These are phyloP conservation scores for Flaveria robusta DNA, from an alignment of 129 eudicot genomes.

Conservation along the genomic window DNA sequence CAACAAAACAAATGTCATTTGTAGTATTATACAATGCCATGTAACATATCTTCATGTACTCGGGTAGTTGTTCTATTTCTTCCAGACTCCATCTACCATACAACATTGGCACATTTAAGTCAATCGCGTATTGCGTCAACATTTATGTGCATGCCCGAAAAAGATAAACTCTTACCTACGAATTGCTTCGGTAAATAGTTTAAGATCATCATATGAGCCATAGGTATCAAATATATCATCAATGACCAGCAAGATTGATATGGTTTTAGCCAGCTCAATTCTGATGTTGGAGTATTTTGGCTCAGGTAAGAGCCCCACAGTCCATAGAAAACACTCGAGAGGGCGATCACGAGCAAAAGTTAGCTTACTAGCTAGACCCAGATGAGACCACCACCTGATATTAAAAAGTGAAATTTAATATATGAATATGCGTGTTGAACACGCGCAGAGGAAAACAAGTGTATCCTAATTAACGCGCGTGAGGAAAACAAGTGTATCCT, in stretches of 20 bases:
- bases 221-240: constrained; percentile 58
- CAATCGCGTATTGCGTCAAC: background rate
- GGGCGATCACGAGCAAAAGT: constrained; percentile 50
- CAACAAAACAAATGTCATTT: constrained; percentile 44
- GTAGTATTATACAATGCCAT: constrained; percentile 51
- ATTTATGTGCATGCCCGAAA: too few species aligned
- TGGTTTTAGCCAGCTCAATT: constrained; percentile 48
- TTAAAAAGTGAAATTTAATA: too few species aligned
- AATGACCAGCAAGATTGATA: constrained; percentile 43
- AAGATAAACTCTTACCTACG: constrained; percentile 34
- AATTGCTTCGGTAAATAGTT: constrained; percentile 50
- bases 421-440: too few species aligned
- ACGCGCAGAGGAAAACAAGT: too few species aligned
- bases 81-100: constrained; percentile 54
- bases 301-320: constrained; percentile 45
- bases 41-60: constrained; percentile 61
- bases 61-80: constrained; percentile 49
- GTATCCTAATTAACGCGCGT: too few species aligned
- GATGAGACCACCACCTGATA: constrained; percentile 49
- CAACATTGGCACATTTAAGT: background rate
- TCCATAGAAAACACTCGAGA: constrained; percentile 54
- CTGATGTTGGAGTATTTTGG: constrained; percentile 41
- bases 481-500: too few species aligned
- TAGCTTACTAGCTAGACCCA: constrained; percentile 47
- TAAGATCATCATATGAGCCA: constrained; percentile 52